Base-by-base conservation (phyloP, 106 monocot genomes). In the Dendrobium officinale region DNA sequence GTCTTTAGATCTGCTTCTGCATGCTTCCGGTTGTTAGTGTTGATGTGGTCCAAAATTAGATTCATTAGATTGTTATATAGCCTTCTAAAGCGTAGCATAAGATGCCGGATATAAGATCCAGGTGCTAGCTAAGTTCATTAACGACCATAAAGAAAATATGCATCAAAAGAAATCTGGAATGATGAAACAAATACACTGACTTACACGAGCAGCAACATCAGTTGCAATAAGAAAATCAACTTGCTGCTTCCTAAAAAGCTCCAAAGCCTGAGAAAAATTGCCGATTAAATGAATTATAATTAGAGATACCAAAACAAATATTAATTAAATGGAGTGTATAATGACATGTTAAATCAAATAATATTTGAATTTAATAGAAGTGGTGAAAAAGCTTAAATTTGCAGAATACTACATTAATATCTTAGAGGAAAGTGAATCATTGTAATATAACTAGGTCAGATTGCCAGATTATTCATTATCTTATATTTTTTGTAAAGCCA, bases 191-290 rank as follows among this genome's bases (percentile, higher is more conserved):
- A 20, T 70, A 37, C 37, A 33, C 70, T 18, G 49, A 88, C 98
- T 92, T 87, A 98, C 98, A 85, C 98, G 98, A 81, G 98, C 98
- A 86, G 98, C 98, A 85, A 98, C 98, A 89, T 98, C 98, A 89
- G 98, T 98, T 78, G 98, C 92, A 83, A 98, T 91, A 31, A 98
- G 84, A 82, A 95, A 98, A 82, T 98, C 98, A 17, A 88, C 92
- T 86, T 95, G 84, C 80, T 98, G 95, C 85, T 85, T 98, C 77
- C 88, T 87, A 77, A 98, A 98, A 80, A 89, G 91, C 83, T 98
- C 98, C 88, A 98, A 88, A 75, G 98, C 98, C 98, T 98, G 72
- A n/a, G 55, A 82, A 75, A 17, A n/a, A 79, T 79, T 22, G 81
- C 33, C 4, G 55, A 31, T 24, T 17, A 51, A 78, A 82, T 31